These are phyloP conservation scores for Aspergillus fructus DNA, from an alignment of 2,329 filamentous ascomycete genomes.

Conservation along the genomic window DNA sequence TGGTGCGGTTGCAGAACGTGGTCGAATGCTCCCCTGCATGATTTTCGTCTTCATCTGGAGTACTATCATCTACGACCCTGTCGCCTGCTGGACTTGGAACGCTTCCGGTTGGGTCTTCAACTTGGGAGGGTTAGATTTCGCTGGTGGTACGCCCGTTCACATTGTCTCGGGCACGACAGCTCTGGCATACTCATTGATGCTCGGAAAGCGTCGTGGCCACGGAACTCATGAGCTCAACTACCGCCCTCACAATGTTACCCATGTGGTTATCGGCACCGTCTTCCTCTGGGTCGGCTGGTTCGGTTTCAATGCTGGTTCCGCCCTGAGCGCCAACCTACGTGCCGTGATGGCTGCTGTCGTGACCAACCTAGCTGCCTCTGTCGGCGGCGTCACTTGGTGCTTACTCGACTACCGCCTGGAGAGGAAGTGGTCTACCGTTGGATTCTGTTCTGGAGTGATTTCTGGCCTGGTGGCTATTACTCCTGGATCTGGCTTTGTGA, in stretches of 20 bases:
- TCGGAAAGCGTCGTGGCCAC: conserved; percentile 81
- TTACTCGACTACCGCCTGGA: conserved; percentile 85
- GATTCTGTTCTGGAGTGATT: conserved; percentile 88
- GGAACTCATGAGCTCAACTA: conserved; percentile 88
- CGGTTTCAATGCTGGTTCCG: conserved; percentile 87
- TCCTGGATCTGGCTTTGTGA: conserved; percentile 81
- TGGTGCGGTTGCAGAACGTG: conserved; percentile 81
- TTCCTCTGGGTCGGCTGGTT: conserved; percentile 97
- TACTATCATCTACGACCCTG: conserved; percentile 85
- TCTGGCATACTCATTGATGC: conserved; percentile 86
- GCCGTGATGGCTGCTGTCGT: conserved; percentile 84
- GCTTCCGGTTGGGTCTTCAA: conserved; percentile 73
- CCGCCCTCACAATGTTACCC: conserved; percentile 87
- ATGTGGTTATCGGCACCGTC: conserved; percentile 87
- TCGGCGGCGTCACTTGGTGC: conserved; percentile 87
- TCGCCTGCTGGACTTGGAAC: conserved; percentile 97
- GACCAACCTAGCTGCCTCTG: conserved; percentile 79
- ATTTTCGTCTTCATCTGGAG: conserved; percentile 94
- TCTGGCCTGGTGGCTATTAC: conserved; percentile 86
- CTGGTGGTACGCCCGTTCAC: conserved; percentile 57
- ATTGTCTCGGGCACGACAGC: conserved; percentile 81
- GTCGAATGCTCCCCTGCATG: conserved; percentile 82
- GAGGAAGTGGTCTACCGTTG: conserved; percentile 88
- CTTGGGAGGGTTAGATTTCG: conserved; percentile 75
- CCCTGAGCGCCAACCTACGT: conserved; percentile 75